Percentiles rank a stretch among this genome's conserved stretches.
Conservation (phyloP, 192 early-diverging fungal species). For the Mortierella hygrophila region DNA sequence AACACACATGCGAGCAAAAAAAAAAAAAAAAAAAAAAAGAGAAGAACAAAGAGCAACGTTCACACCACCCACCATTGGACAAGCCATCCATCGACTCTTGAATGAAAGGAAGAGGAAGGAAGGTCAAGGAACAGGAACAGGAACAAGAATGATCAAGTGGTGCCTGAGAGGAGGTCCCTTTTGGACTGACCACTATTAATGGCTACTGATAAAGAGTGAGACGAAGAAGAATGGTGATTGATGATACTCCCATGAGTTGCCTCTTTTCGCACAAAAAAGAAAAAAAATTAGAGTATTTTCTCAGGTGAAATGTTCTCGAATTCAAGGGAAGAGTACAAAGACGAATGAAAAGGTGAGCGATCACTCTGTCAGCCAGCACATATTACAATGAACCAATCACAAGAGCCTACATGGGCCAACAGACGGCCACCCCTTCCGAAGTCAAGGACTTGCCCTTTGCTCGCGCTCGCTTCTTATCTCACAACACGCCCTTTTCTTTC, state of each 20-base stretch:
- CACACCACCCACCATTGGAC: not conserved
- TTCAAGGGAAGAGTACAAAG: not conserved
- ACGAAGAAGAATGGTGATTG: not conserved
- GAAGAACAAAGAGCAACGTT: not conserved
- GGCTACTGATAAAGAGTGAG: not conserved
- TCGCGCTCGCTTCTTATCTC: constrained; percentile 3
- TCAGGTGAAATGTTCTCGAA: not conserved
- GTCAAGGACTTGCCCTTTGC: not conserved
- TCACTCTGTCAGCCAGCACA: not conserved
- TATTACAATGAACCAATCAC: not conserved
- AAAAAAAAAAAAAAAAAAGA: not conserved
- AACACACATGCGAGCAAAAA: constrained; percentile 18
- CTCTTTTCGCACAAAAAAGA: not conserved
- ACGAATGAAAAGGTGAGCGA: not conserved
- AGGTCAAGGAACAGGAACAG: not conserved
- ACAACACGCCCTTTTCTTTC: not conserved
- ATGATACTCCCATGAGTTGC: not conserved
- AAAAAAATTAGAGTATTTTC: not conserved
- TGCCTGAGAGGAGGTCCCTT: not conserved
- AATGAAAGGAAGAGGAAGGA: not conserved
- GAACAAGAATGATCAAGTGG: not conserved
- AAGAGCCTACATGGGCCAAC: constrained; percentile 6
- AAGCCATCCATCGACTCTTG: not conserved
- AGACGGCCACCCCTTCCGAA: not conserved
- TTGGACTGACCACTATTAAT: not conserved